These are phyloP conservation scores for Termitomyces sp. DNA, from an alignment of 768 basidiomycete species.

Conservation along the genomic window DNA sequence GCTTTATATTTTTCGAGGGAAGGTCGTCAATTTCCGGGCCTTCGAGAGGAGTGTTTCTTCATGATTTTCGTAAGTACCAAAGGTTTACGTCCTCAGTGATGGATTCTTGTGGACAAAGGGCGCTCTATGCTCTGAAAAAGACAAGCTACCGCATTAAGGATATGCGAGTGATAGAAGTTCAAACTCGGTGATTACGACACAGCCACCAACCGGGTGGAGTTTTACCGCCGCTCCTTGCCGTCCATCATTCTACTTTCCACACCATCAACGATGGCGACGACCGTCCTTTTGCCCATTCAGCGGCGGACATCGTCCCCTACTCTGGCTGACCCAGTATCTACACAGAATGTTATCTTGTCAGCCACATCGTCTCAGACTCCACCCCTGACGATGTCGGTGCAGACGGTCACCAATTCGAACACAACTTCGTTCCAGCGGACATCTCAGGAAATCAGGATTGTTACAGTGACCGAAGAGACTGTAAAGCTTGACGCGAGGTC, in stretches of 20 bases:
- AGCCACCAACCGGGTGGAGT: slow-evolving; percentile 3
- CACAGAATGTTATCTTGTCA: slow-evolving; percentile 23
- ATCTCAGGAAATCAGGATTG: slow-evolving; percentile 47
- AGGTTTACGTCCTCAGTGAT: background rate
- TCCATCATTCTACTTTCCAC: background rate
- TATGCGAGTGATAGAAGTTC: background rate
- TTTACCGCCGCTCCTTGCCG: background rate
- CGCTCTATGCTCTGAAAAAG: background rate
- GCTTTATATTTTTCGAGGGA: background rate
- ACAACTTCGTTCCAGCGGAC: slow-evolving; percentile 5
- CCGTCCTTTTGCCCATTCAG: slow-evolving; percentile 1
- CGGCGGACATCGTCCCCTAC: slow-evolving; percentile 24
- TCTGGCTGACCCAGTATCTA: slow-evolving; percentile 14
- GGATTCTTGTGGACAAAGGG: background rate
- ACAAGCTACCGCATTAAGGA: background rate
- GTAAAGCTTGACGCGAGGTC: slow-evolving; percentile 30
- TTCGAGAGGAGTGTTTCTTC: background rate
- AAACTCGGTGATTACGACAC: background rate
- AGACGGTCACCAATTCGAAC: slow-evolving; percentile 8
- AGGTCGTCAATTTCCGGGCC: background rate
- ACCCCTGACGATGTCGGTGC: slow-evolving; percentile 19
- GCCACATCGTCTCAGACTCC: slow-evolving; percentile 31
- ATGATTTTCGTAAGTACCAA: background rate
- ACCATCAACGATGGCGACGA: slow-evolving; percentile 11
- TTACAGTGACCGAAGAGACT: slow-evolving; percentile 47